phyloP scores from a whole-genome alignment of 805 yeast species.

The Torulaspora gathmanii region DNA sequence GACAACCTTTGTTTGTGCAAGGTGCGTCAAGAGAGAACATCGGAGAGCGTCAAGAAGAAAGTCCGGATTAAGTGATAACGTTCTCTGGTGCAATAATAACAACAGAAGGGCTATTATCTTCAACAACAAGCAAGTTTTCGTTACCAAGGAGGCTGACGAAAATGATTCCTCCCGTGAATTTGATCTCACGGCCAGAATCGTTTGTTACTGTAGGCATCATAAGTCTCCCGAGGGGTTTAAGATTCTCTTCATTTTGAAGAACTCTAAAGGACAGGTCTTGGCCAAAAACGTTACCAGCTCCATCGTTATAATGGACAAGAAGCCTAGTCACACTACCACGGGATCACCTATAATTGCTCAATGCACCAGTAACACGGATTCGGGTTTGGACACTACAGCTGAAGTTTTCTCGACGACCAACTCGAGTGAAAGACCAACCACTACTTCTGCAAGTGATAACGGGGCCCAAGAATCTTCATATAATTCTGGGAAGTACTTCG shows the following conservation, averaged over 20 bases:
- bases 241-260: slow-evolving; percentile 60
- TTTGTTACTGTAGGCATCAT: slow-evolving; percentile 96
- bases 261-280: slow-evolving; percentile 55
- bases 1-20: slow-evolving; percentile 73
- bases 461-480: slow-evolving; percentile 3
- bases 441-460: slow-evolving; percentile 11
- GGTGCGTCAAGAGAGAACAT: slow-evolving; percentile 89
- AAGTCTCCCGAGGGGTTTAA: slow-evolving; percentile 82
- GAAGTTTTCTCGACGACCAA: slow-evolving; percentile 14
- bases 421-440: slow-evolving; percentile 12
- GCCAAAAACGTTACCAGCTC: slow-evolving; percentile 69
- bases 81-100: slow-evolving; percentile 70
- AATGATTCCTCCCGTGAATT: slow-evolving; percentile 34
- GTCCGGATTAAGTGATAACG: slow-evolving; percentile 66
- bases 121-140: slow-evolving; percentile 83
- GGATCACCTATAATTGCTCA: slow-evolving; percentile 9
- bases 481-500: slow-evolving; percentile 13
- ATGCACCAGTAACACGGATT: slow-evolving; percentile 13
- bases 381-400: slow-evolving; percentile 13
- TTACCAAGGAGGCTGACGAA: slow-evolving; percentile 34
- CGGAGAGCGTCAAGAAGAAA: slow-evolving; percentile 92
- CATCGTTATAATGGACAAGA: slow-evolving; percentile 91
- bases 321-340: slow-evolving; percentile 47
- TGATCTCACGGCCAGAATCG: slow-evolving; percentile 66
- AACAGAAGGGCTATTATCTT: slow-evolving; percentile 81